phyloP scores from a whole-genome alignment of 176 grass and related monocot species.

The Typha latifolia region DNA sequence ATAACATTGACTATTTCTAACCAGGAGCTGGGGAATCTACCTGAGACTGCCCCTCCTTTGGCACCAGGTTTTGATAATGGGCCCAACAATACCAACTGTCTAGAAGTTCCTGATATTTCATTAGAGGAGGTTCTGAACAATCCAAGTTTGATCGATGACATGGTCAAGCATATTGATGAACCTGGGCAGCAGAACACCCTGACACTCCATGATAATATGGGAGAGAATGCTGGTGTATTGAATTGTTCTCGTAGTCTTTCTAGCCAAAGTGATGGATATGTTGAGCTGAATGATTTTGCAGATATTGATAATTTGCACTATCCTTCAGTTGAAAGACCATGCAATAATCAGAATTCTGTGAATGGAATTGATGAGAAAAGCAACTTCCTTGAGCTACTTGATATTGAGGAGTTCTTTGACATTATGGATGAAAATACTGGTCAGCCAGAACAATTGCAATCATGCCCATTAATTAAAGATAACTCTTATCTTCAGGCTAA shows the following conservation, averaged over 20 bases:
- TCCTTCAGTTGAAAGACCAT: slow-evolving; percentile 25
- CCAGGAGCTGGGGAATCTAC: slow-evolving; percentile 25
- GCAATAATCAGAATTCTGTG: slow-evolving; percentile 34
- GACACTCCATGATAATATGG: slow-evolving; percentile 14
- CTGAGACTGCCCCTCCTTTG: slow-evolving; percentile 20
- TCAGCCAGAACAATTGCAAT: slow-evolving; percentile 7
- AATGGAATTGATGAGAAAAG: slow-evolving; percentile 11
- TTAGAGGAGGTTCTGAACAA: slow-evolving; percentile 54
- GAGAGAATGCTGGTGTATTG: slow-evolving; percentile 21
- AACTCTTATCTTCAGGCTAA: slow-evolving; percentile 22
- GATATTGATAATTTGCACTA: slow-evolving; percentile 31
- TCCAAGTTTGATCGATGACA: slow-evolving; percentile 34
- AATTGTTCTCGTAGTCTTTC: slow-evolving; percentile 17
- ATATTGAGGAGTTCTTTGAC: slow-evolving; percentile 51
- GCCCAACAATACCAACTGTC: slow-evolving; percentile 28
- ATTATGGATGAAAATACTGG: slow-evolving; percentile 20
- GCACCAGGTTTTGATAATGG: slow-evolving; percentile 23
- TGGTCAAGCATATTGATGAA: slow-evolving; percentile 25
- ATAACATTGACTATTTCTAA: slow-evolving; percentile 13
- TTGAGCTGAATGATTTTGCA: slow-evolving; percentile 73
- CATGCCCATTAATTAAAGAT: slow-evolving; percentile 24
- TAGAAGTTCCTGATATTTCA: slow-evolving; percentile 33
- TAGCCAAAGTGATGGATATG: slow-evolving; percentile 45
- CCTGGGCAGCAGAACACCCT: slow-evolving; percentile 19
- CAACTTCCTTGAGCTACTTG: slow-evolving; percentile 26